Evolutionary conservation across 495 filamentous ascomycete genomes (phyloP), one percentile per base, ranked within the genome.

Genomic region (Aspergillus funiculosus): DNA sequence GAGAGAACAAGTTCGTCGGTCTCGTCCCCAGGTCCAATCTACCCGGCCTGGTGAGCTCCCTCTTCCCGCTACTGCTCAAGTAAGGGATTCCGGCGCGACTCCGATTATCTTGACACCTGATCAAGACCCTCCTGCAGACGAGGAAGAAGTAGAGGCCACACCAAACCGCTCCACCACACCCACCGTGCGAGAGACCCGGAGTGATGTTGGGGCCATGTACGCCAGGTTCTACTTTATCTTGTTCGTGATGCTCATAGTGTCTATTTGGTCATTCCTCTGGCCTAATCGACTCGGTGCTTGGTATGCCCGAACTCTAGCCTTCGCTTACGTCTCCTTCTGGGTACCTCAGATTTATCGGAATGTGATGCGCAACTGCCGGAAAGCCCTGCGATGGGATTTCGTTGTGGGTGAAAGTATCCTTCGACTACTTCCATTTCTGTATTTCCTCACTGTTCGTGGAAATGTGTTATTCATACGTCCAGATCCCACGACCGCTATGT

Each of bases 261-360:
- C 81, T 15, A 66, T 90, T 6, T 81, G 89, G 56, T 81, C 84
- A 8, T 75, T 81, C 37, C 78, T 86, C 4, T 91, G 90, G 80
- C 81, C 88, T 4, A 67, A 76, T 5, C 64, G 72, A n/a, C 57
- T 82, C 20, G 82, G 90, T 24, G 72, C 77, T 3, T 64, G 76
- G 25, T 95, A 91, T 66, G 75, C 83, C 51, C 83, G 88, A 59
- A 47, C 67, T 3, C 56, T 94, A 4, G 65, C 78, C 17, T 78
- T 87, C 49, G 47, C 77, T 48, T 95, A 94, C 52, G 78, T 95
- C 22, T 94, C 89, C 15, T 85, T 95, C 59, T 96, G 91, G 91
- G 50, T 78, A 0, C 92, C 92, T 0, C 92, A 98, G 60, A 89
- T 96, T 53, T 79, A 83, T 53, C 83, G 92, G 32, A 98, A 98